A percentile compares a stretch with the other conserved stretches of the same genome.
Evolutionary conservation across 2,329 filamentous ascomycete species (phyloP).

Genomic region (Colletotrichum filicis): DNA sequence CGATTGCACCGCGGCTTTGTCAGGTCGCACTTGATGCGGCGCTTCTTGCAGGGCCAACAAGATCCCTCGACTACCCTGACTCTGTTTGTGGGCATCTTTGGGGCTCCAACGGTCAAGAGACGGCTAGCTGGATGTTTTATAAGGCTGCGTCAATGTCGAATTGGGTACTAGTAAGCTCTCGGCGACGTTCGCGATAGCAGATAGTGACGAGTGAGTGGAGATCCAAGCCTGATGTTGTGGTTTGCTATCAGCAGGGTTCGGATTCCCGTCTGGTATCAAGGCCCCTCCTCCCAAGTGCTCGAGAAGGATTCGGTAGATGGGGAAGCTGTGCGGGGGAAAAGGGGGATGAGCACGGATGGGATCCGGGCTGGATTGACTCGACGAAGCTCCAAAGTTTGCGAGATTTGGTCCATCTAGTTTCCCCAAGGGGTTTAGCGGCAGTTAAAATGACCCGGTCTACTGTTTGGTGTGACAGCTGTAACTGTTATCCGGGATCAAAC

Average conservation of each 20-base stretch:
- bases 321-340: constrained; percentile 6
- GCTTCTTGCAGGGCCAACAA: constrained; percentile 49
- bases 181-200: not conserved
- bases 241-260: not conserved
- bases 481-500: not conserved
- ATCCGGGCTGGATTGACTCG: not conserved
- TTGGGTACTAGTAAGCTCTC: not conserved
- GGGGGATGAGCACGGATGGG: not conserved
- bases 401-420: constrained; percentile 21
- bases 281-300: not conserved
- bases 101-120: not conserved
- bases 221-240: not conserved
- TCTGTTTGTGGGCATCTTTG: constrained; percentile 12
- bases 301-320: not conserved
- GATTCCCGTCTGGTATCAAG: not conserved
- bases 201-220: not conserved
- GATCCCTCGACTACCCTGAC: constrained; percentile 43
- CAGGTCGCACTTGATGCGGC: constrained; percentile 50
- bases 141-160: not conserved
- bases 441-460: not conserved
- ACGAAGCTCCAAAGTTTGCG: not conserved
- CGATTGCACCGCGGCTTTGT: constrained; percentile 45
- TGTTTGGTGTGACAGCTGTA: not conserved
- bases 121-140: not conserved
- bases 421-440: constrained; percentile 12